Percentiles rank a stretch among this genome's conserved stretches.
Conservation (phyloP, 2,329 filamentous ascomycete species). For the Cryphonectria japonica region DNA sequence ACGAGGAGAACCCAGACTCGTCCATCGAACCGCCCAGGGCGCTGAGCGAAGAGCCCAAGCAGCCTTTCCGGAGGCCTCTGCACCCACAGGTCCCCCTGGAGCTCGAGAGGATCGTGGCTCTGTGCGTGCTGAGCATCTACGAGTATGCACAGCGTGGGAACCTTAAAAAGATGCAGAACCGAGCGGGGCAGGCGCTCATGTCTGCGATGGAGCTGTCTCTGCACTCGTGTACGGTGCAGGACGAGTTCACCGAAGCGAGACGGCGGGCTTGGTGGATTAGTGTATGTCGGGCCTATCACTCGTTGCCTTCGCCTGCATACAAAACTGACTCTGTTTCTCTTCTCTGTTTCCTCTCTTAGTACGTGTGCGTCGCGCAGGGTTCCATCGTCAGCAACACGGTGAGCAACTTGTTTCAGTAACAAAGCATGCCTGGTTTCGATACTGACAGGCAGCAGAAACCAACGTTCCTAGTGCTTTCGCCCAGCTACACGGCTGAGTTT, state of each 20-base stretch:
- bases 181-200: constrained; percentile 52
- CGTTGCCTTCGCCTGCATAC: not conserved
- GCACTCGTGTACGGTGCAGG: constrained; percentile 45
- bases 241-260: constrained; percentile 49
- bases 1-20: constrained; percentile 52
- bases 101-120: constrained; percentile 51
- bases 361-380: constrained; percentile 54
- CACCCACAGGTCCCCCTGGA: constrained; percentile 49
- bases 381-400: constrained; percentile 56
- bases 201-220: constrained; percentile 50
- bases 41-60: constrained; percentile 42
- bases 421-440: not conserved
- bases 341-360: constrained; percentile 38
- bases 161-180: constrained; percentile 54
- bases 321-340: not conserved
- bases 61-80: constrained; percentile 44
- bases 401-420: constrained; percentile 28
- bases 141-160: constrained; percentile 59
- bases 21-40: constrained; percentile 49
- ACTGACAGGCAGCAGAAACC: constrained; percentile 40
- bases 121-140: constrained; percentile 54
- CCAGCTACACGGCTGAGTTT: constrained; percentile 49
- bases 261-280: constrained; percentile 59
- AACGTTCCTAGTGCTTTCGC: constrained; percentile 47
- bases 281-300: constrained; percentile 34